Evolutionary conservation across 2,329 filamentous ascomycete species (phyloP), one percentile per base, ranked within the genome.

Genomic region (Aspergillus fumigatiaffinis): DNA sequence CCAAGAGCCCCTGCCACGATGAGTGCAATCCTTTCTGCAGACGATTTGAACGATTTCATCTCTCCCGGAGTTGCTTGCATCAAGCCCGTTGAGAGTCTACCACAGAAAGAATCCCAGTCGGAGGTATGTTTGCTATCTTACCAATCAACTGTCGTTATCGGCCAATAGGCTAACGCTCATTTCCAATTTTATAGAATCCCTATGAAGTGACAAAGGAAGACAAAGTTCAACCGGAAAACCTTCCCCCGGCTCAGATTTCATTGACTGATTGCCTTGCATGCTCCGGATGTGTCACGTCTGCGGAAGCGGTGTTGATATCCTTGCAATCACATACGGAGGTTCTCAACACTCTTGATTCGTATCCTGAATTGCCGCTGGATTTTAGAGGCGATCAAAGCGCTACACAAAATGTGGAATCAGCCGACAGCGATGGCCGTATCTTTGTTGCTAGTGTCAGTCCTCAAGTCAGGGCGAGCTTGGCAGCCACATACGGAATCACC

Each of bases 21-120:
- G 94, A 96, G 92, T 73, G 94, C 94, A 61, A 99, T 99, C 69
- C 88, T 99, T 68, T 97, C 92, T 56, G 88, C 89, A 69, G 93
- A 99, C 80, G 92, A 97, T 74, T 82, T 99, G 60, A 99, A 99
- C 81, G 94, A 99, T 81, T 99, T 99, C 79, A 99, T 99, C 73
- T 94, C 90, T 56, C 94, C 94, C 14, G 92, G 93, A 61, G 92
- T 99, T 70, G 94, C 94, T 61, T 99, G 94, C 78, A 97, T 99
- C 76, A 97, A 99, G 71, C 94, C 94, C 28, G 84, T 99, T 72
- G 94, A 99, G 75, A 95, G 91, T 2, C 84, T 99, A 14, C 93
- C 94, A 2, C 76, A 82, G 51, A 81, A 83, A 63, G 77, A 83
- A 35, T 75, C 83, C 25, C 73, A 77, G 25, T 65, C 71, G 54